Conservation (phyloP, 805 yeast species). For the Metschnikowia shivogae region DNA sequence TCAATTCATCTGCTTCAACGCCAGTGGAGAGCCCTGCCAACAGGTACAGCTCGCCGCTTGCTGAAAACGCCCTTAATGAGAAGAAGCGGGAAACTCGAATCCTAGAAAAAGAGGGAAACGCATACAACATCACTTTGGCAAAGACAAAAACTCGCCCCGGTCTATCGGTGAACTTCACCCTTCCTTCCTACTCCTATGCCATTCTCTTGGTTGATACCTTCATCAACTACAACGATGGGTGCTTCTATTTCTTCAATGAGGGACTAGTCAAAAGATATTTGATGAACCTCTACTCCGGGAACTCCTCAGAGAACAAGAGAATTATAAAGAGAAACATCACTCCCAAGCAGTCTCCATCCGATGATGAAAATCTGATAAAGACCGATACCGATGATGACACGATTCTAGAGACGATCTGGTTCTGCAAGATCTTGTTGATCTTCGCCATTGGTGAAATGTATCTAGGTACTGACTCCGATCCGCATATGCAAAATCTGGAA, state of each 20-base stretch:
- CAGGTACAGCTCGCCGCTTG: conserved; percentile 9
- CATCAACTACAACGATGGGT: conserved; percentile 76
- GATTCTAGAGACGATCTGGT: conserved; percentile 73
- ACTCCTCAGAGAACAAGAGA: conserved; percentile 32
- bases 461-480: conserved; percentile 66
- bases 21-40: conserved; percentile 11
- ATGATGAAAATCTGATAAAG: conserved; percentile 39
- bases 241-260: conserved; percentile 80
- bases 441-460: conserved; percentile 84
- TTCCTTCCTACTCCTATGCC: conserved; percentile 76
- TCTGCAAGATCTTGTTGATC: conserved; percentile 66
- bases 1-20: conserved; percentile 14
- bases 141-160: conserved; percentile 67
- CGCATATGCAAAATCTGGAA: conserved; percentile 46
- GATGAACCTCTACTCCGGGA: conserved; percentile 58
- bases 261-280: conserved; percentile 69
- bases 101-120: conserved; percentile 71
- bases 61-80: conserved; percentile 10
- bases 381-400: conserved; percentile 49
- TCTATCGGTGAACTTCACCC: conserved; percentile 61
- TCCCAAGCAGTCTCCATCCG: conserved; percentile 22
- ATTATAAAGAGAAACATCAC: conserved; percentile 34
- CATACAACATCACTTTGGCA: conserved; percentile 65
- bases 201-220: conserved; percentile 71
- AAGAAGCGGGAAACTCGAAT: conserved; percentile 50